Evolutionary conservation across 371 early-diverging fungal species (phyloP), one percentile per base, ranked within the genome.

Genomic region (Rhizopus arrhizus): DNA sequence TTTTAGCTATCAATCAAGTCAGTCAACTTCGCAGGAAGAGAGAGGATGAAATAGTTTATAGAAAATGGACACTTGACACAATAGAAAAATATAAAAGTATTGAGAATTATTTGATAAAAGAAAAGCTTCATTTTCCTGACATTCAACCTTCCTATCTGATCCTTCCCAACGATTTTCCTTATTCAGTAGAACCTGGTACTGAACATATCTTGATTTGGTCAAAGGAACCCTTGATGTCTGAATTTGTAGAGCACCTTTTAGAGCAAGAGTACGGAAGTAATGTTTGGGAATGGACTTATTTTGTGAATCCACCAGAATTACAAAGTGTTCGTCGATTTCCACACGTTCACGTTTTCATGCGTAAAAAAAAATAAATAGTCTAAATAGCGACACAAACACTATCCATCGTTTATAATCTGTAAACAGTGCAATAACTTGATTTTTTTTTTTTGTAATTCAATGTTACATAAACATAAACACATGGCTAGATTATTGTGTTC

Each of bases 81-180:
- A 60, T 75, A 7, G 56, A 62, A 42, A 59, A 73, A 43, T 75
- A 85, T 53, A 79, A 78, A 10, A 67, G 74, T 3, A 68, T 85
- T 13, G 73, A 70, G 11, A 63, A 69, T 40, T 85, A 68, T 35
- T 59, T 85, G 4, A 51, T 64, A 22, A 64, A 66, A 31, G 81
- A 74, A 36, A 82, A 82, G 45, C 71, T 85, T 0, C 59, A 69
- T 8, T 76, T 60, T 46, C 78, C 81, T 29, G 48, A 55, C 16
- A 59, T 43, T 33, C 59, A 64, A 7, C 65, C 67, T 13, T 42
- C 63, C 43, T 65, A 69, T 32, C 68, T 83, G 52, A 58, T 85
- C 43, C 66, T 85, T 7, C 77, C 75, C 7, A 87, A 87, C 66
- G 87, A 87, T 64, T 87, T 81, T 61, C 86, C 86, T 16, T 87